Base-by-base conservation (phyloP, 2,329 filamentous ascomycete species). In the Sporothrix dimorphospora region DNA sequence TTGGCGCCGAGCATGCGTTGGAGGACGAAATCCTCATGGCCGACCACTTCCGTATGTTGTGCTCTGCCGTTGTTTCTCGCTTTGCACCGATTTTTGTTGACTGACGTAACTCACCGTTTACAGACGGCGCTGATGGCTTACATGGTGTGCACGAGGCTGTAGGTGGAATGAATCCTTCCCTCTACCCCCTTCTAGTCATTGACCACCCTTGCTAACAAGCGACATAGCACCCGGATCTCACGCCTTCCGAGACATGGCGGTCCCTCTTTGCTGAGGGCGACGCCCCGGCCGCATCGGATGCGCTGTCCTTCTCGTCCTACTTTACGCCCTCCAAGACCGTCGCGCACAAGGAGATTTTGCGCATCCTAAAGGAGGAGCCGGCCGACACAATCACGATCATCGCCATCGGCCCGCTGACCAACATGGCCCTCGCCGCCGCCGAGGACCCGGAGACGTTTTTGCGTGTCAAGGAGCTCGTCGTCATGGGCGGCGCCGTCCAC, bases 401-500 rank as follows among this genome's bases (percentile, higher is more conserved):
- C 49, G 93, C 93, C 30, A 86, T 98, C 66, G 96, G 96, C 0
- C 96, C 96, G 0, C 84, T 98, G 76, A 98, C 96, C n/a, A 99
- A 97, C 79, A 83, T 97, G 40, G 96, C 96, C 1, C 82, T 97
- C 34, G 96, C 96, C 3, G 94, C 96, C 2, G 90, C 94, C 16
- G 90, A 94, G 78, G 95, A 98, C 76, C 91, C 94, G 0, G 93
- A 95, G 81, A 91, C 94, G 0, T 98, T 99, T 81, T 85, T 99
- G 71, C 89, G 90, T 57, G 93, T 90, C 66, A 97, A 97, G 80
- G 94, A 98, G 81, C 88, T 99, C 3, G 91, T 97, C 4, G 92
- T 98, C 63, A 99, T 99, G 96, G 96, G 95, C 73, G 96, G 96
- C 73, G 91, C 93, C 30, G 88, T 99, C 70, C 86, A 92, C 73